These are phyloP conservation scores for Leccinum disarticulatum DNA, from an alignment of 768 basidiomycete species.

Conservation along the genomic window DNA sequence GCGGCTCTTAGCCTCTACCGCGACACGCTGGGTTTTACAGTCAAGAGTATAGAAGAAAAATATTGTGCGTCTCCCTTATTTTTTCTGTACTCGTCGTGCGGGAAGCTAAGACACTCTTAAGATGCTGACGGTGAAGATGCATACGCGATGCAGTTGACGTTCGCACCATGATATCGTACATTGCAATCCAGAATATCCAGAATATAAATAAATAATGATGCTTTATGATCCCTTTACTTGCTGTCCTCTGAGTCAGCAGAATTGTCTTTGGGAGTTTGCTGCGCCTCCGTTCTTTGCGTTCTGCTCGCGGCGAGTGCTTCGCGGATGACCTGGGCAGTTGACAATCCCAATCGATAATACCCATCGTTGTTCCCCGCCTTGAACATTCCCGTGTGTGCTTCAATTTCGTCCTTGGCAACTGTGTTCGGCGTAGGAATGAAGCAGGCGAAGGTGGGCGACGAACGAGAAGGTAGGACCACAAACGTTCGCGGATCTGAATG, in stretches of 20 bases:
- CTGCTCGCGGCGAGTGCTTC: constrained; percentile 44
- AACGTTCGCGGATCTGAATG: constrained; percentile 68
- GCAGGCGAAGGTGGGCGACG: constrained; percentile 45
- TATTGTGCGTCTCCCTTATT: constrained; percentile 71
- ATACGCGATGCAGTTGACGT: constrained; percentile 80
- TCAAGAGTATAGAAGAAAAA: constrained; percentile 80
- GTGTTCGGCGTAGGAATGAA: constrained; percentile 69
- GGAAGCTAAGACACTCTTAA: constrained; percentile 32
- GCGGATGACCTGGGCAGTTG: constrained; percentile 59
- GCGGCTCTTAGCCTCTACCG: constrained; percentile 86
- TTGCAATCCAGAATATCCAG: constrained; percentile 2
- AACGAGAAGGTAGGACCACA: constrained; percentile 63
- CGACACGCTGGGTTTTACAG: constrained; percentile 87
- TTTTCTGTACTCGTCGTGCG: not conserved
- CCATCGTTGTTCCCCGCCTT: constrained; percentile 78
- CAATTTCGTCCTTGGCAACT: constrained; percentile 70
- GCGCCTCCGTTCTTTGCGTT: not conserved
- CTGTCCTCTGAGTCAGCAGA: not conserved
- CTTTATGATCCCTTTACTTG: constrained; percentile 4
- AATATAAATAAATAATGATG: constrained; percentile 10
- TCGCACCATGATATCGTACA: constrained; percentile 37
- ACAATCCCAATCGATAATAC: constrained; percentile 82
- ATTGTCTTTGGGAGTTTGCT: not conserved
- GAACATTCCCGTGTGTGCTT: constrained; percentile 92
- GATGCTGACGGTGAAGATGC: constrained; percentile 96